Base-by-base conservation (phyloP, 306 rosid species). In the Acacia melanoxylon region DNA sequence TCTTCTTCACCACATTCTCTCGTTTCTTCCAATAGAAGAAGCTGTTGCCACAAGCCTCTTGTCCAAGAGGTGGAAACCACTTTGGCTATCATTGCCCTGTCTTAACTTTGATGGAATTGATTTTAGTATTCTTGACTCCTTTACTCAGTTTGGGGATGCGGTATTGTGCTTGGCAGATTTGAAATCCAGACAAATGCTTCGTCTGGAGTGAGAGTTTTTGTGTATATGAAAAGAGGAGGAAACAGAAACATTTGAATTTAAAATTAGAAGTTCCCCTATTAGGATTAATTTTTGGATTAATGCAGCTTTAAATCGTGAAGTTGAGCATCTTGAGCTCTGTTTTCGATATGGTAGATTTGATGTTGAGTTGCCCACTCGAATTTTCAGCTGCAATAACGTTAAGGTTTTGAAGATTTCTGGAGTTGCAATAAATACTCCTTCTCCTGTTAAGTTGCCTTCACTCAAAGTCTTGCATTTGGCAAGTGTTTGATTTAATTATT, bases 51-150 rank as follows among this genome's bases (percentile, higher is more conserved):
- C 87, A 17, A 78, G 82, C 48, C 24, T 78, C 48, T 80, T 84
- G 37, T 87, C 86, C 3, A 81, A 58, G 51, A 74, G 75, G 14
- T 87, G 88, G 90, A 66, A 7, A 1, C 31, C 80, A 20, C 35
- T 87, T 8, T 87, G 88, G 83, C 67, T 33, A 10, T 75, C 29
- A 1, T 51, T 78, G 37, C 10, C 71, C n/a, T 15, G 35, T 17
- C 73, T 82, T 66, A 11, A 33, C 71, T 31, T 66, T 13, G 41
- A 29, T 5, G 69, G 35, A 12, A 2, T 6, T 8, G 5, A 10
- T 13, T 22, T 25, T 24, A 0, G 0, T 51, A 2, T 3, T 51
- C 3, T 51, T 51, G 59, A 19, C 3, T 16, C 9, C 22, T 51
- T 51, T 19, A 5, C 8, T 63, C 69, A 63, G 4, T 63, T 63